Evolutionary conservation across 768 basidiomycete genomes (phyloP).

Genomic region (Leccinellum albellum): DNA sequence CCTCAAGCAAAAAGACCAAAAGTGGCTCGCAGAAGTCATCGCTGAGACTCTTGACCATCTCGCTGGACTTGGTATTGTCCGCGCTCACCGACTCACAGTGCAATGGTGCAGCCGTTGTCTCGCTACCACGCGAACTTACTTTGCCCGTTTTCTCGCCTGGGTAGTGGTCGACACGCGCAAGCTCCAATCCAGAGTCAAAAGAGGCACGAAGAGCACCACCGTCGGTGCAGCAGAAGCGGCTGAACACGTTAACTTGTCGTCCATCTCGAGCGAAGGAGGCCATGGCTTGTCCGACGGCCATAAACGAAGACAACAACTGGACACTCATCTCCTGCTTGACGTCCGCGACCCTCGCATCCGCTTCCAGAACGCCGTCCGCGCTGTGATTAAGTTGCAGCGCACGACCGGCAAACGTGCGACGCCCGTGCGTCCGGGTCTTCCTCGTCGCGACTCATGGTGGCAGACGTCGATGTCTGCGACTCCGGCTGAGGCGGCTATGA

Average conservation of each 20-base stretch:
- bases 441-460: constrained; percentile 28
- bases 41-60: constrained; percentile 21
- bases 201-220: background rate
- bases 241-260: background rate
- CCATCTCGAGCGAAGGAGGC: background rate
- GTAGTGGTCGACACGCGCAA: constrained; percentile 9
- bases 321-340: constrained; percentile 15
- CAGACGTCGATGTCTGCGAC: constrained; percentile 10
- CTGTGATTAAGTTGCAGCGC: constrained; percentile 40
- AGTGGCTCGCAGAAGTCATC: constrained; percentile 43
- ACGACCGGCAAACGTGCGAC: constrained; percentile 24
- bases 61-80: constrained; percentile 20
- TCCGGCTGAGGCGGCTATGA: constrained; percentile 2
- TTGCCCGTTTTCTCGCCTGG: constrained; percentile 13
- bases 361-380: constrained; percentile 39
- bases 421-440: constrained; percentile 19
- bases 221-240: background rate
- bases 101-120: constrained; percentile 23
- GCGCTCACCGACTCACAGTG: constrained; percentile 20
- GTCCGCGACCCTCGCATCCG: constrained; percentile 28
- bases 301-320: background rate
- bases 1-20: constrained; percentile 40
- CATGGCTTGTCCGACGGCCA: background rate
- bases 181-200: background rate
- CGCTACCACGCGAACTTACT: background rate